These are phyloP conservation scores for Brassica juncea DNA, from an alignment of 345 rosid species.

Conservation along the genomic window DNA sequence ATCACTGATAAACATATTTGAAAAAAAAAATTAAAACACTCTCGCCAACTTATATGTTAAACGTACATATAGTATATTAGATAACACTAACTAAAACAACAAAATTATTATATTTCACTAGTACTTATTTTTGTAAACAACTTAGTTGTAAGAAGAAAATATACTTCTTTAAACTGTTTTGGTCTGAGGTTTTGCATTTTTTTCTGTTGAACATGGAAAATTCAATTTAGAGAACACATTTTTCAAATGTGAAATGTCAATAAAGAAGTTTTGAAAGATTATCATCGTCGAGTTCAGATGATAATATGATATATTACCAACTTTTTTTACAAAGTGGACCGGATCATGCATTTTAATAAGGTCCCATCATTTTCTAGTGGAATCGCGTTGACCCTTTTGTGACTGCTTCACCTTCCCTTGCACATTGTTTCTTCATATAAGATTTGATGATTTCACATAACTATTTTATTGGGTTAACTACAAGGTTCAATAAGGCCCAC, in stretches of 20 bases:
- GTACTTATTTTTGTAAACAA: no score
- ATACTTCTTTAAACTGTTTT: background rate
- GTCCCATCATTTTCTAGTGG: background rate
- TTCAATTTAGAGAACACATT: background rate
- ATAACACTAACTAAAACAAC: no score
- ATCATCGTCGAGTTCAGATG: no score
- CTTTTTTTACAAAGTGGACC: background rate
- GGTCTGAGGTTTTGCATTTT: background rate
- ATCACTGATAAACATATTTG: background rate
- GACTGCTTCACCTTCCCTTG: background rate
- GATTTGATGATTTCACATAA: background rate
- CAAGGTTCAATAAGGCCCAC: background rate
- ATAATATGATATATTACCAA: background rate
- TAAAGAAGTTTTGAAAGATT: no score
- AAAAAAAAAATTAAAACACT: background rate
- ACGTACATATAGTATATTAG: no score
- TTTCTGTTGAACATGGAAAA: background rate
- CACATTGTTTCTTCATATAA: background rate
- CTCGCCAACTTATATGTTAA: background rate
- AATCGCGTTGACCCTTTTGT: background rate
- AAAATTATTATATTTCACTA: no score
- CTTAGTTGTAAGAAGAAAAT: background rate
- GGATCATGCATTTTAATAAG: background rate
- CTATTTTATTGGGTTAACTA: background rate
- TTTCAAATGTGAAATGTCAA: no score